Evolutionary conservation across 768 basidiomycete species (phyloP).

Genomic region (Holtermanniella nyarrowii): DNA sequence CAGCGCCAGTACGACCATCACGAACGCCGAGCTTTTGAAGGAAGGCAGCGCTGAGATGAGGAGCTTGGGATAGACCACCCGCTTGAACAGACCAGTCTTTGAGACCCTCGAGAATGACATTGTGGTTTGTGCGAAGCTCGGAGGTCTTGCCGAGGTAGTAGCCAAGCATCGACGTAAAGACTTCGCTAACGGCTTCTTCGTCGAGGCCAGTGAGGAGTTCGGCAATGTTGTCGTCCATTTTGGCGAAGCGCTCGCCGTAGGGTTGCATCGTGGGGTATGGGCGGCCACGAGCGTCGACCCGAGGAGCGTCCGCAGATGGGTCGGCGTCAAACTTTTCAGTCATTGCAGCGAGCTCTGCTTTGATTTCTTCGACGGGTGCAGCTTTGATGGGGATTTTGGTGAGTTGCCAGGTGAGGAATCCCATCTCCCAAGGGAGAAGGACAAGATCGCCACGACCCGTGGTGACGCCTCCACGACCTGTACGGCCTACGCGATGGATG

Average conservation of each 20-base stretch:
- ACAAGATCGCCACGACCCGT: slow-evolving; percentile 67
- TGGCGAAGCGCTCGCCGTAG: slow-evolving; percentile 20
- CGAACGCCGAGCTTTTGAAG: slow-evolving; percentile 44
- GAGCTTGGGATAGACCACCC: slow-evolving; percentile 48
- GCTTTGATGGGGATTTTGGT: slow-evolving; percentile 60
- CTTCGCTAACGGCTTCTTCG: slow-evolving; percentile 49
- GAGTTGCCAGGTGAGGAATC: slow-evolving; percentile 56
- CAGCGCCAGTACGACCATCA: slow-evolving; percentile 17
- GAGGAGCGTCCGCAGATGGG: slow-evolving; percentile 39
- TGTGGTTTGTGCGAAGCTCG: slow-evolving; percentile 46
- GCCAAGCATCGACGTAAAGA: slow-evolving; percentile 59
- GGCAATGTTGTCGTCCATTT: slow-evolving; percentile 30
- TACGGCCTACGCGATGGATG: slow-evolving; percentile 74
- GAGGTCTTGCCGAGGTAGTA: slow-evolving; percentile 54
- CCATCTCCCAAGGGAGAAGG: slow-evolving; percentile 66
- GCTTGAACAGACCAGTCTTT: slow-evolving; percentile 55
- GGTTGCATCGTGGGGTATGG: slow-evolving; percentile 11
- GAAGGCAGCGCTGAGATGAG: slow-evolving; percentile 49
- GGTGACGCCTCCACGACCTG: slow-evolving; percentile 57
- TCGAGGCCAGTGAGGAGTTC: slow-evolving; percentile 42
- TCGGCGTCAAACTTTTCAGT: slow-evolving; percentile 48
- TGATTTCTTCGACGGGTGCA: slow-evolving; percentile 48
- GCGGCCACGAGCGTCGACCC: slow-evolving; percentile 5
- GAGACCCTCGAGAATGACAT: slow-evolving; percentile 50
- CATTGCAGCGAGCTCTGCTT: slow-evolving; percentile 46